Base-by-base conservation (phyloP, 345 rosid species). In the Euphorbia pulcherrima region DNA sequence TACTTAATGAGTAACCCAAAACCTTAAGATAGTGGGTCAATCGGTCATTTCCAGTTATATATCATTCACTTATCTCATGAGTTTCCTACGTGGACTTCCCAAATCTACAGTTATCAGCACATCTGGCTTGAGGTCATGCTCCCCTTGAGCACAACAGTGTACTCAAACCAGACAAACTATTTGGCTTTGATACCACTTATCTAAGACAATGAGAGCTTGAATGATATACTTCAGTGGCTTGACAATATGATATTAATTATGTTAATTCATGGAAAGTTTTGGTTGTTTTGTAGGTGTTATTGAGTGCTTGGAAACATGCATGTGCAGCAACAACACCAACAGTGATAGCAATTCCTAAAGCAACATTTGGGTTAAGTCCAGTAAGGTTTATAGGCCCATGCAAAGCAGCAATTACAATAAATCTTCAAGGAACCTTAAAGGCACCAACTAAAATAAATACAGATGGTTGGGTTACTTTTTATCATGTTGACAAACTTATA, bases 331-430 rank as follows among this genome's bases (percentile, higher is more conserved):
- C 10, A 27, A 33, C 53, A 41, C 8, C 37, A 24, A 44, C 13
- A 16, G 26, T 0, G 26, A 35, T 82, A 30, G 13, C 55, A 12
- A 53, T 82, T 2, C 86, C 83, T 5, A 23, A 6, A 2, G 86
- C 83, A 8, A 23, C 48, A 35, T 80, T 65, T 67, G 14, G 66
- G 33, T 10, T 73, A 4, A 65, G 63, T 16, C 18, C 67, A 0
- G 40, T 65, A 11, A 17, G 17, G 7, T 62, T 80, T 33, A 0
- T 6, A 0, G 86, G 86, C 5, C 83, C 83, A 1, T 83, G 86
- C 65, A 70, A 75, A 16, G 75, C 74, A 3, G 39, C 75, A 1
- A 53, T 72, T 0, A 29, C 9, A 0, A 57, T 82, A 12, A 11
- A 44, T 3, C 4, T 74, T 12, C 14, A 28, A n/a, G 85, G 85